Percentiles rank a stretch among this genome's conserved stretches.
Evolutionary conservation across 441 rosid species (phyloP).

Genomic region (Populus tomentosa): DNA sequence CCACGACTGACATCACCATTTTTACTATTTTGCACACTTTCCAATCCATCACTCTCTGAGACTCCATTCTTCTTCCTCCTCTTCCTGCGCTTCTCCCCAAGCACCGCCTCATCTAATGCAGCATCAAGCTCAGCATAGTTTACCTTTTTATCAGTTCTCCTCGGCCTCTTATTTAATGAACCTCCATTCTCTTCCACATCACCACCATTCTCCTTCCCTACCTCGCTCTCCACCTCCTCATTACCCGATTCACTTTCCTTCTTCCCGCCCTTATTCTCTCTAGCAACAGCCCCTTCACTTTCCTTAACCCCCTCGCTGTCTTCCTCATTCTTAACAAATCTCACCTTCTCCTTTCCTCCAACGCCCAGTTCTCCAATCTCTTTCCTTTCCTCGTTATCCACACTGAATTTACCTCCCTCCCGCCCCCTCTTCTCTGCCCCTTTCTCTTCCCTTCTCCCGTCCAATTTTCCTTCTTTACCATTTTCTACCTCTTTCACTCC

Average conservation of each 20-base stretch:
- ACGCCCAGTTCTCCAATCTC: background rate
- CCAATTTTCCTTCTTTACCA: background rate
- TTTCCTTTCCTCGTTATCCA: background rate
- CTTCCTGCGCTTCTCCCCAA: slow-evolving; percentile 13
- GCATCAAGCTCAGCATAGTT: slow-evolving; percentile 17
- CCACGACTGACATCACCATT: background rate
- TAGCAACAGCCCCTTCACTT: background rate
- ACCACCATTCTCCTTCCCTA: background rate
- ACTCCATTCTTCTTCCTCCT: background rate
- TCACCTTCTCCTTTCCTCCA: background rate
- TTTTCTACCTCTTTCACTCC: background rate
- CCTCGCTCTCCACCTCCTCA: background rate
- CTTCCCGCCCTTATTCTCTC: background rate
- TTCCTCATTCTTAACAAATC: background rate
- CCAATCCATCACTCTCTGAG: slow-evolving; percentile 1
- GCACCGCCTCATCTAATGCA: background rate
- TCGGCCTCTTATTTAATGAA: slow-evolving; percentile 12
- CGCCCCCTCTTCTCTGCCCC: background rate
- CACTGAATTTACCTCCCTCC: background rate
- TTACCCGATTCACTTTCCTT: background rate
- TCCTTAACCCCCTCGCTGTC: background rate
- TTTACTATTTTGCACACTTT: slow-evolving; percentile 2
- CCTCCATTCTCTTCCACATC: slow-evolving; percentile 5
- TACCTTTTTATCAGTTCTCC: slow-evolving; percentile 14
- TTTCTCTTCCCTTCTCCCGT: background rate